Base-by-base conservation (phyloP, 1,284 basidiomycete species). In the Cryptococcus hybrid region DNA sequence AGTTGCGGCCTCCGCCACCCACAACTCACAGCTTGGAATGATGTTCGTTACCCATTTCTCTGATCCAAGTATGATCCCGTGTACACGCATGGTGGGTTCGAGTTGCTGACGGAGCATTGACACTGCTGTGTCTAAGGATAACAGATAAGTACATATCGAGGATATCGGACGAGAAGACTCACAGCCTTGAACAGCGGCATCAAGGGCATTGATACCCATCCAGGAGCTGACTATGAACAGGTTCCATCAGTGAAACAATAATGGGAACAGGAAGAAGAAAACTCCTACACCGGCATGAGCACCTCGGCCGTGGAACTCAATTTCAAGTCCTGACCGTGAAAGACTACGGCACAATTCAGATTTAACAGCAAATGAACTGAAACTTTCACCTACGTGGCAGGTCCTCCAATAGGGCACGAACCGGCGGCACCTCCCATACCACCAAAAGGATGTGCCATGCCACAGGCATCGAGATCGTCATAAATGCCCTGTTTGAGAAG, bases 401-500 rank as follows among this genome's bases (percentile, higher is more conserved):
- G 68, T 2, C 64, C 64, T n/a, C 57, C 58, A 11, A 63, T 51
- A 13, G 59, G 57, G 37, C 55, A 61, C 24, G n/a, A 39, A 12
- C 68, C 68, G 36, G n/a, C n/a, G n/a, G 42, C 48, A 5, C 50
- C 54, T 9, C 54, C 57, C 18, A 56, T 52, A 9, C 67, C 66
- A 15, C 64, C 63, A 18, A 59, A 61, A 42, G 67, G 67, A 53
- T 68, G 67, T 18, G 63, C 60, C 67, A 69, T 69, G 8, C 49
- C 57, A 45, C 67, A 69, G 3, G 67, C 67, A 48, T 69, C 67
- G 12, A 69, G 52, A 47, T 59, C 60, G 88, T 90, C 9, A 83
- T 84, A 74, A 88, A 86, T 86, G 88, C 90, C 45, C 82, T 85
- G 46, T 84, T 88, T 82, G 15, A 92, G 79, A 15, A 93, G 78